Evolutionary conservation across 805 yeast species (phyloP).

Genomic region (Brettanomyces nanus): DNA sequence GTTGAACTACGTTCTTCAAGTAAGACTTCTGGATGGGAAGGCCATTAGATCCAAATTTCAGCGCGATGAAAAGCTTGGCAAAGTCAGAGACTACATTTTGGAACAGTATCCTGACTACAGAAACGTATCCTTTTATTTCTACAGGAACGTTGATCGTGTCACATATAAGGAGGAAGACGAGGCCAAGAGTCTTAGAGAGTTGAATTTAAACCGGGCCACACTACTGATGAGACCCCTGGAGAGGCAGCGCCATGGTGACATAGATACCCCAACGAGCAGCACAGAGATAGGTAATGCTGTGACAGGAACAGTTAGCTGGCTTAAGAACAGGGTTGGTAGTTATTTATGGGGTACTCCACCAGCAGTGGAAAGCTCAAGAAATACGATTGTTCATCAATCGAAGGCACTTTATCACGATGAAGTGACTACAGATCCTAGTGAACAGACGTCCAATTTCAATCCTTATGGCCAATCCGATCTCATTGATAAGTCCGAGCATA

Average conservation of each 20-base stretch:
- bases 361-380: neutral
- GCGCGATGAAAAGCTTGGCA: constrained; percentile 36
- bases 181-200: constrained; percentile 37
- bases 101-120: constrained; percentile 38
- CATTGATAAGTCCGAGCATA: neutral
- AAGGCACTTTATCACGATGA: constrained; percentile 1
- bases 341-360: constrained; percentile 9
- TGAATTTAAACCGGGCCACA: constrained; percentile 62
- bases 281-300: constrained; percentile 3
- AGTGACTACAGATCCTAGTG: too few species aligned
- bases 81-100: constrained; percentile 58
- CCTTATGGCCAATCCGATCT: neutral
- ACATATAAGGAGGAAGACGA: constrained; percentile 61
- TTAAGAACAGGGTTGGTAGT: constrained; percentile 15
- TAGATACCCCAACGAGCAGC: neutral
- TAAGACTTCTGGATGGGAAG: constrained; percentile 62
- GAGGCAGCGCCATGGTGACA: constrained; percentile 10
- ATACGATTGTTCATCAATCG: neutral
- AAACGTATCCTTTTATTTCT: constrained; percentile 40
- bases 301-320: constrained; percentile 13
- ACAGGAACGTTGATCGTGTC: constrained; percentile 48
- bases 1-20: constrained; percentile 34
- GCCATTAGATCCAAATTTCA: constrained; percentile 45
- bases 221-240: constrained; percentile 57
- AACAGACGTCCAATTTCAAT: too few species aligned